Evolutionary conservation across 495 filamentous ascomycete species (phyloP).

Genomic region (Daldinia concentrica): DNA sequence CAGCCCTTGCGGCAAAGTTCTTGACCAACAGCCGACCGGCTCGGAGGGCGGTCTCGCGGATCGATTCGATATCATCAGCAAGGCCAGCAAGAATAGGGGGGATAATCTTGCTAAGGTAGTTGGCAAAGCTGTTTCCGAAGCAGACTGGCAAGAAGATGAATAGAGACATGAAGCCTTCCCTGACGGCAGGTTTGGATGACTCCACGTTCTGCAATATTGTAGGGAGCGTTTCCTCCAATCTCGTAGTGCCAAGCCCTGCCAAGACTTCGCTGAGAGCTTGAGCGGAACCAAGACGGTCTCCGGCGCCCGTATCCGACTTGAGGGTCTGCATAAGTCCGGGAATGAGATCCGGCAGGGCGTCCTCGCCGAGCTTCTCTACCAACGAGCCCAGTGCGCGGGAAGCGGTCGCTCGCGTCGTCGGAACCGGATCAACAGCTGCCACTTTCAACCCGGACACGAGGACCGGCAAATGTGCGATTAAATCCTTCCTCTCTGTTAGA

Average conservation of each 20-base stretch:
- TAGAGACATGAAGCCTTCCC: constrained; percentile 98
- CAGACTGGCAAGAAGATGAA: constrained; percentile 99
- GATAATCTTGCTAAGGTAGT: constrained; percentile 94
- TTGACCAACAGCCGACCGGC: constrained; percentile 95
- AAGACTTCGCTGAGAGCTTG: constrained; percentile 97
- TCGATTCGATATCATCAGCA: constrained; percentile 94
- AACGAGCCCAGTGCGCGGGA: constrained; percentile 95
- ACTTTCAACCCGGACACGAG: constrained; percentile 88
- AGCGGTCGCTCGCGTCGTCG: constrained; percentile 94
- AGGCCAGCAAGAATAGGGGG: constrained; percentile 94
- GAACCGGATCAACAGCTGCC: constrained; percentile 93
- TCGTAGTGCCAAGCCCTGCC: constrained; percentile 88
- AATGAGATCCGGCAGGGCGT: constrained; percentile 95
- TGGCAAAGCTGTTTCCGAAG: constrained; percentile 98
- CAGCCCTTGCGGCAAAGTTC: constrained; percentile 94
- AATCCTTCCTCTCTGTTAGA: constrained; percentile 93
- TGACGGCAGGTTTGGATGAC: constrained; percentile 86
- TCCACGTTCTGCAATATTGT: constrained; percentile 96
- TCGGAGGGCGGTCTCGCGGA: constrained; percentile 90
- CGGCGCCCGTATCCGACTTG: constrained; percentile 95
- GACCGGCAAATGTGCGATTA: constrained; percentile 89
- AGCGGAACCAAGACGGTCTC: constrained; percentile 93
- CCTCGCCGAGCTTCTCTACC: constrained; percentile 96
- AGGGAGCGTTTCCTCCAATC: constrained; percentile 93
- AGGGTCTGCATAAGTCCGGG: constrained; percentile 96